Percentiles rank a stretch among this genome's conserved stretches.
These are phyloP conservation scores for Globisporangium nodosum DNA, from an alignment of 352 stramenopile genomes.

Conservation along the genomic window DNA sequence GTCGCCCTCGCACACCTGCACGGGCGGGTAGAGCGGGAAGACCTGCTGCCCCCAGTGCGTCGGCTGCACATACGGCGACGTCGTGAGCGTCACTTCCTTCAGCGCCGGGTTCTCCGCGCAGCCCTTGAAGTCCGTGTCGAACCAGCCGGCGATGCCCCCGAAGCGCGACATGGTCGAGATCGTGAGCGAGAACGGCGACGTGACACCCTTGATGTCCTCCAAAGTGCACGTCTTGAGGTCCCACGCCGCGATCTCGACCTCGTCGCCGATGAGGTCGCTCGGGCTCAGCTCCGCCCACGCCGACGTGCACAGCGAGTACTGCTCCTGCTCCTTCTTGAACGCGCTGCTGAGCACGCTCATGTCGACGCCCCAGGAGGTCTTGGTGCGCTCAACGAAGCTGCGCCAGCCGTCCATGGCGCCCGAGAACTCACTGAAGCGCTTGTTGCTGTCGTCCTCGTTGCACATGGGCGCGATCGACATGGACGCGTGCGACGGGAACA, in stretches of 20 bases:
- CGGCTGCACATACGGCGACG: constrained; percentile 86
- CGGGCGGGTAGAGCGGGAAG: constrained; percentile 77
- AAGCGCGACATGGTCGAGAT: constrained; percentile 88
- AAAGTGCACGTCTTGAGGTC: constrained; percentile 83
- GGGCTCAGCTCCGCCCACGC: constrained; percentile 75
- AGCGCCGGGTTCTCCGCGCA: constrained; percentile 64
- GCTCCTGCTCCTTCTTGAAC: constrained; percentile 86
- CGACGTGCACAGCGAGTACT: constrained; percentile 84
- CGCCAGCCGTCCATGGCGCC: constrained; percentile 83
- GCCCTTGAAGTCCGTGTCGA: constrained; percentile 98
- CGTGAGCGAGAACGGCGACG: constrained; percentile 60
- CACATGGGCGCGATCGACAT: constrained; percentile 97
- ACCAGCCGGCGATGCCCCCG: constrained; percentile 97
- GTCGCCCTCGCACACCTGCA: constrained; percentile 82
- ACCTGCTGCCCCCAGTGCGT: constrained; percentile 88
- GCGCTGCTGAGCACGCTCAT: constrained; percentile 90
- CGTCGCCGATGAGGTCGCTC: constrained; percentile 77
- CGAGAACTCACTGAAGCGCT: constrained; percentile 82
- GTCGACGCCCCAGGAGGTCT: constrained; percentile 95
- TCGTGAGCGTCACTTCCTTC: constrained; percentile 86
- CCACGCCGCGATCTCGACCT: constrained; percentile 74
- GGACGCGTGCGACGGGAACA: constrained; percentile 98
- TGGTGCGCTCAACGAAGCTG: constrained; percentile 89
- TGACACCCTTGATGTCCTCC: constrained; percentile 79
- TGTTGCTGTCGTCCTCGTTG: constrained; percentile 90